Evolutionary conservation across 805 yeast genomes (phyloP), one percentile per base, ranked within the genome.

Genomic region (Starmerella ratchasimensis): DNA sequence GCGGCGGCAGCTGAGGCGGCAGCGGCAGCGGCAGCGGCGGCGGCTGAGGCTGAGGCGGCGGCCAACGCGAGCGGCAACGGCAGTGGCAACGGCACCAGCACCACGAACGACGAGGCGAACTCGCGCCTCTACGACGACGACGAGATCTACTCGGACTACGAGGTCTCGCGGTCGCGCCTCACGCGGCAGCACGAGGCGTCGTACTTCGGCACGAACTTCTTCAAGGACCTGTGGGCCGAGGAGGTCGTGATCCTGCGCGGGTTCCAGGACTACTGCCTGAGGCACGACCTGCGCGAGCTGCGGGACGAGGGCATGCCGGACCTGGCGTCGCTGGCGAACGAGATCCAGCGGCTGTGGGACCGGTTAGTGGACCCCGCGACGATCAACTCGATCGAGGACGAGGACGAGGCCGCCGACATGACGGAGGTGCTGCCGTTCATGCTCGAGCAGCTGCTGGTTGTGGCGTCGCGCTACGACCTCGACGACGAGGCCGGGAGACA

Each of bases 401-500:
- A 22, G 10, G 46, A 47, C 5, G 53, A 47, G 15, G 53, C 53
- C 9, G 53, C 51, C 14, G 54, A 50, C 3, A 74, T 75, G 38
- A 61, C 69, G 4, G 64, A 62, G 17, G 83, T 78, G 39, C 53
- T 73, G 21, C 86, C 81, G 45, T 44, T 49, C 52, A 71, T 84
- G 33, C 67, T 84, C 29, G 73, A 74, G 41, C 94, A 90, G 56
- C 56, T 88, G 16, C 54, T 88, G 27, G 57, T 62, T 8, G 69
- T 82, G 20, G 76, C 86, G 0, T 68, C 69, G 21, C 70, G 71
- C 27, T 79, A 78, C 52, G 97, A 90, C 55, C 83, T 73, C 51
- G 77, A 83, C 49, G 96, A 90, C 61, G 94, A 86, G 56, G 70
- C 80, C 33, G 95, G 96, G 16, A 71, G 95, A 52, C 69, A 94